These are phyloP conservation scores for Hypsizygus marmoreus DNA, from an alignment of 768 basidiomycete genomes.

Conservation along the genomic window DNA sequence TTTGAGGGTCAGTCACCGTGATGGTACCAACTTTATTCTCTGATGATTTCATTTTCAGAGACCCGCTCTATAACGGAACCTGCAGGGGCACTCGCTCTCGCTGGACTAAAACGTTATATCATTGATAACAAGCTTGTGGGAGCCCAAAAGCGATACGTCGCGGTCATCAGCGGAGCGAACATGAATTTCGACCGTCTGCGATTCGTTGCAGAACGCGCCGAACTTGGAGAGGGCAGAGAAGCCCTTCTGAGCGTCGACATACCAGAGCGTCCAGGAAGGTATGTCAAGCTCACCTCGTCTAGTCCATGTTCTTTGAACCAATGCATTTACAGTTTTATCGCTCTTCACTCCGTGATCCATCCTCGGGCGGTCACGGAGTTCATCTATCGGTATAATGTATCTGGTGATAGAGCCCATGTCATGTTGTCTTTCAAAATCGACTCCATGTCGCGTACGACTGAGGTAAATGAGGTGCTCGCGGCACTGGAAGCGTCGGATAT, in stretches of 20 bases:
- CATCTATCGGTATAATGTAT: constrained; percentile 83
- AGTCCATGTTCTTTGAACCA: constrained; percentile 1
- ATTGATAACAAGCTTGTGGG: constrained; percentile 78
- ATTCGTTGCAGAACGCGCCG: constrained; percentile 98
- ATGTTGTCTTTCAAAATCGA: constrained; percentile 89
- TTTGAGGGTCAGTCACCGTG: constrained; percentile 75
- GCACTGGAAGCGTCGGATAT: constrained; percentile 70
- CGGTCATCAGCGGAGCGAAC: constrained; percentile 93
- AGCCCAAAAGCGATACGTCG: constrained; percentile 86
- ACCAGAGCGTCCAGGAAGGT: constrained; percentile 92
- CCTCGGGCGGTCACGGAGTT: constrained; percentile 96
- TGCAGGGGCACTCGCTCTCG: constrained; percentile 89
- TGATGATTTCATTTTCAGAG: constrained; percentile 48
- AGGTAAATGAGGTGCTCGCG: constrained; percentile 64
- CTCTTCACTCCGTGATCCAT: constrained; percentile 83
- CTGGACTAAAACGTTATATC: constrained; percentile 90
- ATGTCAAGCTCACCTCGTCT: constrained; percentile 22
- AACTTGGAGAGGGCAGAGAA: constrained; percentile 94
- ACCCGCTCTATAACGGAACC: constrained; percentile 97
- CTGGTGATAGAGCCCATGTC: constrained; percentile 74
- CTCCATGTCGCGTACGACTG: constrained; percentile 54
- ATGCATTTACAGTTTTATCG: constrained; percentile 66
- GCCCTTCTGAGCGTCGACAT: constrained; percentile 93
- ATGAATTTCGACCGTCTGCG: constrained; percentile 98
- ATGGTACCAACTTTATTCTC: neutral